phyloP scores from a whole-genome alignment of 441 rosid species.

The Gossypium armourianum region DNA sequence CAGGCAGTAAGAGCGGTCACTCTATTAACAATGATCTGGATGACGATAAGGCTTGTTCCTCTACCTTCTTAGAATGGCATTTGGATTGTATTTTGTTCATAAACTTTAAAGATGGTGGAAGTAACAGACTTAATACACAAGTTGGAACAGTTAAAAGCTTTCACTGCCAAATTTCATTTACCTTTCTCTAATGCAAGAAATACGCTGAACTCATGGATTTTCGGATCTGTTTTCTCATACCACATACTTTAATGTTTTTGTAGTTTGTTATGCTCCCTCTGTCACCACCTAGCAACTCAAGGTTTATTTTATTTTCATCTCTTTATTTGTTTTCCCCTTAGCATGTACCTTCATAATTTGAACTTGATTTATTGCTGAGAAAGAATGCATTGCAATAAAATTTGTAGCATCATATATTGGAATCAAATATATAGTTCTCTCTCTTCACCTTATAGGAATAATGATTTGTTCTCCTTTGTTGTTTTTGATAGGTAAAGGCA shows the following conservation, averaged over 20 bases:
- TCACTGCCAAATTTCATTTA: not conserved
- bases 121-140: not conserved
- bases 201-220: not conserved
- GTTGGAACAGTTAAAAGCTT: not conserved
- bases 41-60: conserved; percentile 33
- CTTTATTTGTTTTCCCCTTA: not conserved
- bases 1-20: conserved; percentile 33
- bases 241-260: not conserved
- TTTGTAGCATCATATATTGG: not conserved
- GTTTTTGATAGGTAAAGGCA: not conserved
- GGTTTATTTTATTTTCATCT: not conserved
- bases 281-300: not conserved
- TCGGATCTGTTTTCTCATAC: not conserved
- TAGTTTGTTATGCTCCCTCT: conserved; percentile 7
- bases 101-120: conserved; percentile 4
- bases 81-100: conserved; percentile 1
- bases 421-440: not conserved
- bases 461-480: not conserved
- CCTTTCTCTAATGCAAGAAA: not conserved
- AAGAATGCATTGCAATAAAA: not conserved
- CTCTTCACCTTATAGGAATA: not conserved
- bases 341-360: not conserved
- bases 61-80: conserved; percentile 12
- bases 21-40: conserved; percentile 29
- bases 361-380: not conserved